Base-by-base conservation (phyloP, 441 rosid species). In the Gossypium aridum region DNA sequence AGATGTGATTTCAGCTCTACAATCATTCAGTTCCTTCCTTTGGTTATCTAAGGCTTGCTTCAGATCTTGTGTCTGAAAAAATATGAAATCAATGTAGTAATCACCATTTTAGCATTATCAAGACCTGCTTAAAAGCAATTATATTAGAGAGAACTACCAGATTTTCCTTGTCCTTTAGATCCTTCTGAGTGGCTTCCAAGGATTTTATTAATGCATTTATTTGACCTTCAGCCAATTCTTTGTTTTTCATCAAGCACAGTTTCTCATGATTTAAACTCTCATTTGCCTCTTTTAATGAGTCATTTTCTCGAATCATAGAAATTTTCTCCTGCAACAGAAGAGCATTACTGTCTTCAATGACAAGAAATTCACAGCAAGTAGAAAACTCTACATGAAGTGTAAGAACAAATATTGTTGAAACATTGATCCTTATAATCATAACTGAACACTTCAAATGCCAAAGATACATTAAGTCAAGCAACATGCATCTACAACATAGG, bases 1-100 rank as follows among this genome's bases (percentile, higher is more conserved):
- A 83, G 97, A 80, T 65, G 99, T 93, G 71, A 93, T 93, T 84
- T 96, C 99, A 80, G 97, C 89, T 80, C 97, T 90, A 83, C 95
- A 91, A 74, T 89, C 97, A 87, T 89, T 93, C 71, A 93, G 92
- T 79, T 89, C 92, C 85, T 83, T 86, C 76, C 91, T 84, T 78
- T 87, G 97, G 80, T 79, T 84, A 82, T 93, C 99, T 73, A 75
- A 80, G 56, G 90, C 83, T 76, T 87, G 92, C 86, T 86, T 96
- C 86, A 90, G 82, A 80, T 84, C 86, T 83, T 86, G 94, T 77
- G 89, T 84, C 98, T 92, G 88, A 76, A 80, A 73, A 75, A 80
- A 69, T 59, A 74, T 64, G 65, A 74, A 72, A 75, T 71, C 72
- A 64, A 75, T 67, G 75, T 55, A 69, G 75, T 71, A 55, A 70